Percentiles rank a stretch among this genome's conserved stretches.
phyloP scores from a whole-genome alignment of 495 filamentous ascomycete species.

The Beverwykella pulmonaria region DNA sequence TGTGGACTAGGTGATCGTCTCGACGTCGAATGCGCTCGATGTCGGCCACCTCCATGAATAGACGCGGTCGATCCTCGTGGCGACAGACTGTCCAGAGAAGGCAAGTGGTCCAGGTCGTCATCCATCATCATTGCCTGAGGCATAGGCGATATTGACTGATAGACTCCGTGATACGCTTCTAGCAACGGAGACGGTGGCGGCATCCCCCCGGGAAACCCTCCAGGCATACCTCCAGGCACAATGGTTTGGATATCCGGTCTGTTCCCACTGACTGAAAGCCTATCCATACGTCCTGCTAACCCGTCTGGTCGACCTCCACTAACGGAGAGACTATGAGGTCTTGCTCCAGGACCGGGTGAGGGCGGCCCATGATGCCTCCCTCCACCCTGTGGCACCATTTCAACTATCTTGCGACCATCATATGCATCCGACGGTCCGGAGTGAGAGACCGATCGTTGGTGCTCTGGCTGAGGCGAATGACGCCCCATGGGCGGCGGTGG shows the following conservation, averaged over 20 bases:
- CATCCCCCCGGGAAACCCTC: slow-evolving; percentile 48
- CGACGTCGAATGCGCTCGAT: slow-evolving; percentile 31
- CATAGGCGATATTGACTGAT: slow-evolving; percentile 94
- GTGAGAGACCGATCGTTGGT: slow-evolving; percentile 16
- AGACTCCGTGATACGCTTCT: slow-evolving; percentile 92
- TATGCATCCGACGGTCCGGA: slow-evolving; percentile 22
- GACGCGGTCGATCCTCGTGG: slow-evolving; percentile 31
- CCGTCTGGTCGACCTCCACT: slow-evolving; percentile 30
- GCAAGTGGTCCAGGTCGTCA: slow-evolving; percentile 45
- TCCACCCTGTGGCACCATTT: slow-evolving; percentile 34
- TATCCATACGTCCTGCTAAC: slow-evolving; percentile 38
- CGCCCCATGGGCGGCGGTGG: slow-evolving; percentile 26
- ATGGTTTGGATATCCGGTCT: slow-evolving; percentile 40
- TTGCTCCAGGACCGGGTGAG: slow-evolving; percentile 27
- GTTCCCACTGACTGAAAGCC: slow-evolving; percentile 45
- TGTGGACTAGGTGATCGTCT: slow-evolving; percentile 18
- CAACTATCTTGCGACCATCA: slow-evolving; percentile 30
- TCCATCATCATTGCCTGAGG: slow-evolving; percentile 67
- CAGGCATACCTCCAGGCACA: slow-evolving; percentile 38
- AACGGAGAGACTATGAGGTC: slow-evolving; percentile 36
- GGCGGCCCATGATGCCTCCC: slow-evolving; percentile 23
- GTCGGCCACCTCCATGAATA: slow-evolving; percentile 15
- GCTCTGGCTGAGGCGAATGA: slow-evolving; percentile 19
- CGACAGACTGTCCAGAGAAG: slow-evolving; percentile 35
- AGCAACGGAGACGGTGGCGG: slow-evolving; percentile 77